Conservation (phyloP, 2,329 filamentous ascomycete genomes). For the Decorospora gaudefroyi region DNA sequence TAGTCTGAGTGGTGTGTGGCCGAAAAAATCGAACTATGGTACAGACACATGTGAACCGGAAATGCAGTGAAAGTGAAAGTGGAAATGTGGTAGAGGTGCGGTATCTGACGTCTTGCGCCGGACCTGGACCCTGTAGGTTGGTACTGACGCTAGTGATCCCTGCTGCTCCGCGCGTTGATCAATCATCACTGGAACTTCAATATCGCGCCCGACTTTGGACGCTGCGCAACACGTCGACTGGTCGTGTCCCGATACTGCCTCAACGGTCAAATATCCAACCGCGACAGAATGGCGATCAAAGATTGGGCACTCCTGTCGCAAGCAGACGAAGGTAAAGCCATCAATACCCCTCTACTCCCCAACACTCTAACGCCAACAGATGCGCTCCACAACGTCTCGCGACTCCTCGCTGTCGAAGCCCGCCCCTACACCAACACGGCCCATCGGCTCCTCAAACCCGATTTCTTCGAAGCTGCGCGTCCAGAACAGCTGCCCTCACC, state of each 20-base stretch:
- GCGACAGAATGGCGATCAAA: constrained; percentile 51
- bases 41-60: neutral
- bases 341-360: neutral
- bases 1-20: neutral
- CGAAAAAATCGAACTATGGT: neutral
- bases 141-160: constrained; percentile 8
- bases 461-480: constrained; percentile 63
- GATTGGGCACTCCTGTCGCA: constrained; percentile 72
- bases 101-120: constrained; percentile 18
- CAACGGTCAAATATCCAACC: too few species aligned
- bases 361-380: constrained; percentile 53
- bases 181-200: constrained; percentile 6
- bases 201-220: constrained; percentile 12
- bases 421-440: constrained; percentile 89
- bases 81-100: neutral
- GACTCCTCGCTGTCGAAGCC: constrained; percentile 87
- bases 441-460: constrained; percentile 73
- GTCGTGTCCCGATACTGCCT: neutral
- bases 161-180: constrained; percentile 5
- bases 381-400: constrained; percentile 77
- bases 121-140: neutral
- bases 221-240: neutral
- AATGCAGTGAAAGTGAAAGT: constrained; percentile 10
- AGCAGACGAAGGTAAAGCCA: constrained; percentile 62
- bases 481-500: constrained; percentile 66